phyloP scores from a whole-genome alignment of 1,284 basidiomycete genomes.

The Irpex rosettiformis region DNA sequence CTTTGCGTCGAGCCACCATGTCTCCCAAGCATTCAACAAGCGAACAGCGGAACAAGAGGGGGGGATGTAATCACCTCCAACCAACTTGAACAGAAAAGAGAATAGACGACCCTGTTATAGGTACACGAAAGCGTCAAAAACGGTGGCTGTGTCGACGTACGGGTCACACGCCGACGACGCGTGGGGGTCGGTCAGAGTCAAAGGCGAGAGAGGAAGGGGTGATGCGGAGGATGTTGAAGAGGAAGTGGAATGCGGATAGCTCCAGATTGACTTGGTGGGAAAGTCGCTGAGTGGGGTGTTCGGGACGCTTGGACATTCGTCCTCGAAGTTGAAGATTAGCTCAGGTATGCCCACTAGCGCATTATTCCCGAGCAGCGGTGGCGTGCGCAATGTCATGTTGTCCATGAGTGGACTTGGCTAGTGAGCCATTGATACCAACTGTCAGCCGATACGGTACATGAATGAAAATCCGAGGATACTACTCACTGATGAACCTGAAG shows the following conservation, averaged over 20 bases:
- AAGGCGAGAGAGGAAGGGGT: background rate
- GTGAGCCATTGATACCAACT: background rate
- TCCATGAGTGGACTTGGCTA: constrained; percentile 2
- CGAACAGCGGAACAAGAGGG: background rate
- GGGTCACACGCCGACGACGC: background rate
- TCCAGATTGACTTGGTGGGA: background rate
- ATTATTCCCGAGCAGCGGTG: background rate
- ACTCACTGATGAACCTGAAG: constrained; percentile 5
- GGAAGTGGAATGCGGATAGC: background rate
- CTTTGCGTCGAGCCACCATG: background rate
- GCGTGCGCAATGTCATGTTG: background rate
- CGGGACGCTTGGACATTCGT: background rate
- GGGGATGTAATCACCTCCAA: background rate
- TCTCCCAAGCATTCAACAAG: background rate
- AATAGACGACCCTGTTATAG: background rate
- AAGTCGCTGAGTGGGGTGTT: background rate
- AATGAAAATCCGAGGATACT: no score
- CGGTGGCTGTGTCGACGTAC: background rate
- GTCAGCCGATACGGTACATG: no score
- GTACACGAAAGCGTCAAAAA: background rate
- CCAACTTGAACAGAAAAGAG: background rate
- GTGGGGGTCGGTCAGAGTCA: background rate
- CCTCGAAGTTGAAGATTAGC: constrained; percentile 1
- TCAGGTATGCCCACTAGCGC: background rate
- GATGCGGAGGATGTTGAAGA: background rate